A percentile compares a stretch with the other conserved stretches of the same genome.
Evolutionary conservation across 768 basidiomycete genomes (phyloP).

Genomic region (Leccinum truebloodii): DNA sequence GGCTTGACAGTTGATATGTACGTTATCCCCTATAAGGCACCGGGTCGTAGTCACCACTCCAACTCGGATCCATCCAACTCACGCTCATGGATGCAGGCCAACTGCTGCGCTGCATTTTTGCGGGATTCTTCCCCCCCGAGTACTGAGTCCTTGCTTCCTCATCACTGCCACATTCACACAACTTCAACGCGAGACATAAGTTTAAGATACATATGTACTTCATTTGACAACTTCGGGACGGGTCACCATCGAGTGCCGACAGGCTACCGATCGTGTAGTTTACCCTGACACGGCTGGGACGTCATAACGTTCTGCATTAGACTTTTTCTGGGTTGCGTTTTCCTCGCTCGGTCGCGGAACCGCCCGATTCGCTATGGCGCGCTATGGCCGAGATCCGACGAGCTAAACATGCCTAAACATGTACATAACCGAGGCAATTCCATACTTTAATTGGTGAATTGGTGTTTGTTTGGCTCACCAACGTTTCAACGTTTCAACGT

Average conservation of each 20-base stretch:
- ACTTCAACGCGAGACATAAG: background rate
- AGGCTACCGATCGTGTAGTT: background rate
- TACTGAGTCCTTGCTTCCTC: background rate
- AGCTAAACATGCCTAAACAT: no score
- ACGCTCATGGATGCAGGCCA: background rate
- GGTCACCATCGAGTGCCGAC: background rate
- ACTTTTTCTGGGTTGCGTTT: background rate
- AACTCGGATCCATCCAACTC: background rate
- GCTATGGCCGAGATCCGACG: background rate
- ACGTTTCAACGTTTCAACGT: background rate
- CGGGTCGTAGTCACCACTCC: no score
- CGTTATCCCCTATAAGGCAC: background rate
- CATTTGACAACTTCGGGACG: background rate
- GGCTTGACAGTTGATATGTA: background rate
- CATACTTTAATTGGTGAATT: no score
- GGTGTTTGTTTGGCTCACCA: background rate
- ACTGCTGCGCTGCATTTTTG: background rate
- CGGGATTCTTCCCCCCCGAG: background rate
- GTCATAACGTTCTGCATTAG: background rate
- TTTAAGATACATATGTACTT: background rate
- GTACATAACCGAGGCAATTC: no score
- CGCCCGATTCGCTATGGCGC: background rate
- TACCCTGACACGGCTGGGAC: background rate
- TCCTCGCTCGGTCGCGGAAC: background rate
- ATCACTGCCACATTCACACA: background rate